Conservation (phyloP, 2,329 filamentous ascomycete genomes). For the Coniochaeta sp. region DNA sequence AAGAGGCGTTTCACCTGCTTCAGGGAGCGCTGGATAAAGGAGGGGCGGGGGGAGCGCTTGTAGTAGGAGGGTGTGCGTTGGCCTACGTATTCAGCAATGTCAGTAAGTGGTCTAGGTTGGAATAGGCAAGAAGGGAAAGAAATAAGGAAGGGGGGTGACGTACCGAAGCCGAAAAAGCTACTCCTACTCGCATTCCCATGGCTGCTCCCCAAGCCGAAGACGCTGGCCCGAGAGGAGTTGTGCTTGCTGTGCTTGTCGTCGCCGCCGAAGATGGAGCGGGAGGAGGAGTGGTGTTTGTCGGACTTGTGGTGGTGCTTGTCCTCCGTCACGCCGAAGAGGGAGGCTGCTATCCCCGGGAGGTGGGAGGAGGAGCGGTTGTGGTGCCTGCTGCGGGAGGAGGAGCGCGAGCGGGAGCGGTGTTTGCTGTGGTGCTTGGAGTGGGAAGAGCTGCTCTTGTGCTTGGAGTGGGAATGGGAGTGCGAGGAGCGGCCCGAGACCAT, state of each 20-base stretch:
- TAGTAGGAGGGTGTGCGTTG: background rate
- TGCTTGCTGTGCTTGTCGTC: slow-evolving; percentile 27
- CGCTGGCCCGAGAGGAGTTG: slow-evolving; percentile 35
- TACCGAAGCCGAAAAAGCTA: slow-evolving; percentile 40
- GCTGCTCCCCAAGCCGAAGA: slow-evolving; percentile 38
- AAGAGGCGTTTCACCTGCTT: too few species aligned
- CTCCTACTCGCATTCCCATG: slow-evolving; percentile 29
- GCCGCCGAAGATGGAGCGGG: slow-evolving; percentile 34
- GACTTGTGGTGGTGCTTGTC: slow-evolving; percentile 4
- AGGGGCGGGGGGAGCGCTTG: too few species aligned
- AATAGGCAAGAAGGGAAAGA: too few species aligned
- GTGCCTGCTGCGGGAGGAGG: slow-evolving; percentile 24
- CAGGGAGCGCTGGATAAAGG: too few species aligned
- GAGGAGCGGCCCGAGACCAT: slow-evolving; percentile 20
- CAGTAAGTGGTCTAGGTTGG: too few species aligned
- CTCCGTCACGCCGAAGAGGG: slow-evolving; percentile 24
- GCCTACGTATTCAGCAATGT: slow-evolving; percentile 7
- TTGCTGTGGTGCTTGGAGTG: slow-evolving; percentile 18
- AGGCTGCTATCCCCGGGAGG: slow-evolving; percentile 16
- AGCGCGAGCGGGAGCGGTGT: slow-evolving; percentile 8
- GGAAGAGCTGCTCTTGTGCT: too few species aligned
- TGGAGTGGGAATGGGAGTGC: slow-evolving; percentile 14
- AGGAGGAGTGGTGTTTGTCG: slow-evolving; percentile 27
- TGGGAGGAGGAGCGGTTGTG: slow-evolving; percentile 15
- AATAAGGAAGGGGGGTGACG: too few species aligned